Evolutionary conservation across 257 asterid genomes (phyloP).

Genomic region (Gardenia jasminoides): DNA sequence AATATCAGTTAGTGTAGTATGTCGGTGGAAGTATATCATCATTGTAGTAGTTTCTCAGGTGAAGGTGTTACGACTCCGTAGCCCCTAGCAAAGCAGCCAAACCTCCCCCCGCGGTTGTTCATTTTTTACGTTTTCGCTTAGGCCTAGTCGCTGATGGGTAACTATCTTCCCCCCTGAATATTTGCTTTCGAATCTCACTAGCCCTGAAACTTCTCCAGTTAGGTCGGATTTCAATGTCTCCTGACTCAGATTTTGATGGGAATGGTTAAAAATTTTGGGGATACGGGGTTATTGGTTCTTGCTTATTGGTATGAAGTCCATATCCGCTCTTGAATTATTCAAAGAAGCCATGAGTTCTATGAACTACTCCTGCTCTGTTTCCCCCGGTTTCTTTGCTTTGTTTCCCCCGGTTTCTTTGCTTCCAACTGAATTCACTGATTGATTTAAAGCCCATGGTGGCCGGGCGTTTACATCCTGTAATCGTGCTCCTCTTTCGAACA

Average conservation of each 20-base stretch:
- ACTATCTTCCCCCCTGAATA: conserved; percentile 37
- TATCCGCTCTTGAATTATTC: conserved; percentile 50
- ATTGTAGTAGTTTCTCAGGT: too few species aligned
- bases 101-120: too few species aligned
- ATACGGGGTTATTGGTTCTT: conserved; percentile 13
- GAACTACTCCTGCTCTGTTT: conserved; percentile 19
- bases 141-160: conserved; percentile 53
- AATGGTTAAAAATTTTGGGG: not conserved
- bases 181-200: conserved; percentile 40
- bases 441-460: conserved; percentile 10
- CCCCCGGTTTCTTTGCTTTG: conserved; percentile 32
- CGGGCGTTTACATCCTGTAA: not conserved
- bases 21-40: too few species aligned
- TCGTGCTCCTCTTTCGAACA: conserved; percentile 14
- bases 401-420: conserved; percentile 32
- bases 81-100: not conserved
- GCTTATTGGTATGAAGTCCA: conserved; percentile 49
- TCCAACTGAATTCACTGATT: conserved; percentile 30
- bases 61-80: not conserved
- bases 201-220: conserved; percentile 38
- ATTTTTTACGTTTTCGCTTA: too few species aligned
- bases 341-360: conserved; percentile 40
- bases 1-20: too few species aligned
- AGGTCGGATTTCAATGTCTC: conserved; percentile 63
- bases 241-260: conserved; percentile 25